Percentiles rank a stretch among this genome's conserved stretches.
These are phyloP conservation scores for Termitomyces sp. DNA, from an alignment of 768 basidiomycete genomes.

Conservation along the genomic window DNA sequence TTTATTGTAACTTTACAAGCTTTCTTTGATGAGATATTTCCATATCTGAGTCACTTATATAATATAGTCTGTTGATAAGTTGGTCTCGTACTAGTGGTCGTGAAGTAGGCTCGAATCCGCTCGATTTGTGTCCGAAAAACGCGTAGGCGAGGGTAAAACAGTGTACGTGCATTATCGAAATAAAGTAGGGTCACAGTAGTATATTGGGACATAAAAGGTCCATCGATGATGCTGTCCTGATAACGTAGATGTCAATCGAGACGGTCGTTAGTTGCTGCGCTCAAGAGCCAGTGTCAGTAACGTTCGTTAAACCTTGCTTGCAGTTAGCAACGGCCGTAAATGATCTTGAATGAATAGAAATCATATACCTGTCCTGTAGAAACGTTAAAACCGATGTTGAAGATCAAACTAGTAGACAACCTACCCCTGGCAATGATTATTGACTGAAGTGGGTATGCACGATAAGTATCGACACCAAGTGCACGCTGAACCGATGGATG, in stretches of 20 bases:
- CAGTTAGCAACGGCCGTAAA: neutral
- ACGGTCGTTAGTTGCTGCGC: neutral
- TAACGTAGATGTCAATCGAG: neutral
- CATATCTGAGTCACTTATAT: neutral
- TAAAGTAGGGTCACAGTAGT: neutral
- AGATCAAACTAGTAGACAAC: constrained; percentile 13
- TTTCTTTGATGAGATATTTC: neutral
- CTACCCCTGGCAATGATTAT: constrained; percentile 62
- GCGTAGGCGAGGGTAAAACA: neutral
- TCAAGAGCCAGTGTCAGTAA: neutral
- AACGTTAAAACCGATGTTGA: neutral
- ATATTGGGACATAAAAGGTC: neutral
- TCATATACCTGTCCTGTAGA: constrained; percentile 15
- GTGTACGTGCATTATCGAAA: neutral
- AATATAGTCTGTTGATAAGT: neutral
- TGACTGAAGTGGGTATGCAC: constrained; percentile 75
- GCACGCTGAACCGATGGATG: constrained; percentile 48
- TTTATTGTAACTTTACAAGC: too few relatives aligned
- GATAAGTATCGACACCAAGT: constrained; percentile 86
- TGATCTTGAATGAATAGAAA: neutral
- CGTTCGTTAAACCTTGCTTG: constrained; percentile 4
- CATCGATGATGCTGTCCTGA: neutral
- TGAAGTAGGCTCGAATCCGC: too few relatives aligned
- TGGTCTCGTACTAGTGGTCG: neutral
- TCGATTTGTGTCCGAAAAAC: neutral